Conservation (phyloP, 2,329 filamentous ascomycete genomes). For the Plenodomus tracheiphilus region DNA sequence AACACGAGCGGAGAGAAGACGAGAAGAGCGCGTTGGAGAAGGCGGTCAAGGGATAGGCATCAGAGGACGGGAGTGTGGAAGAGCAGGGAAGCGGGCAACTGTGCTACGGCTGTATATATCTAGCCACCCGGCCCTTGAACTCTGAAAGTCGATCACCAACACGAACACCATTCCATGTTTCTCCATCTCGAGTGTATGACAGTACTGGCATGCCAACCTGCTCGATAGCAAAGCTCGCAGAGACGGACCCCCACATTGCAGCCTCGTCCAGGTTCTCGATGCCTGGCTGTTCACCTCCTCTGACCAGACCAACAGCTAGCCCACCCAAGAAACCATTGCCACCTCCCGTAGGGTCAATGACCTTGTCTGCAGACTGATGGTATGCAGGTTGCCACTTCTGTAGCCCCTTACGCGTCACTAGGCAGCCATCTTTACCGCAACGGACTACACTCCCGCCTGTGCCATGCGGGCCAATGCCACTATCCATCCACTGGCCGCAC, state of each 20-base stretch:
- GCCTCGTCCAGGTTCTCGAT: slow-evolving; percentile 65
- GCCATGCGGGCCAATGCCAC: slow-evolving; percentile 40
- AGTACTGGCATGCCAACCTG: slow-evolving; percentile 81
- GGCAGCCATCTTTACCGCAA: slow-evolving; percentile 72
- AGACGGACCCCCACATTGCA: slow-evolving; percentile 75
- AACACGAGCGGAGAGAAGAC: slow-evolving; percentile 63
- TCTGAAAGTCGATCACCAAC: slow-evolving; percentile 49
- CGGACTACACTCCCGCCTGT: slow-evolving; percentile 67
- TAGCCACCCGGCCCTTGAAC: slow-evolving; percentile 45
- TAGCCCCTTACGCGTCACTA: slow-evolving; percentile 47
- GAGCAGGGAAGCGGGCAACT: slow-evolving; percentile 13
- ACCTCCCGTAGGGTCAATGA: slow-evolving; percentile 92
- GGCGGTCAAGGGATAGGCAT: slow-evolving; percentile 12
- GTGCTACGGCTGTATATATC: slow-evolving; percentile 44
- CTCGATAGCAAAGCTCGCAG: slow-evolving; percentile 92
- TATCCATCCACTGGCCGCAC: slow-evolving; percentile 41
- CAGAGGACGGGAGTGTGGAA: background rate
- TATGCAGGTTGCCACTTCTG: slow-evolving; percentile 77
- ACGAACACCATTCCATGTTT: slow-evolving; percentile 54
- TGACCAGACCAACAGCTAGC: slow-evolving; percentile 59
- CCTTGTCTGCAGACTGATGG: slow-evolving; percentile 59
- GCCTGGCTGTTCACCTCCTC: slow-evolving; percentile 52
- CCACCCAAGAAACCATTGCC: slow-evolving; percentile 85
- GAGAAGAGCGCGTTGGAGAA: slow-evolving; percentile 32
- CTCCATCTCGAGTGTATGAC: slow-evolving; percentile 33